These are phyloP conservation scores for Hericium rajendrae DNA, from an alignment of 768 basidiomycete genomes.

Conservation along the genomic window DNA sequence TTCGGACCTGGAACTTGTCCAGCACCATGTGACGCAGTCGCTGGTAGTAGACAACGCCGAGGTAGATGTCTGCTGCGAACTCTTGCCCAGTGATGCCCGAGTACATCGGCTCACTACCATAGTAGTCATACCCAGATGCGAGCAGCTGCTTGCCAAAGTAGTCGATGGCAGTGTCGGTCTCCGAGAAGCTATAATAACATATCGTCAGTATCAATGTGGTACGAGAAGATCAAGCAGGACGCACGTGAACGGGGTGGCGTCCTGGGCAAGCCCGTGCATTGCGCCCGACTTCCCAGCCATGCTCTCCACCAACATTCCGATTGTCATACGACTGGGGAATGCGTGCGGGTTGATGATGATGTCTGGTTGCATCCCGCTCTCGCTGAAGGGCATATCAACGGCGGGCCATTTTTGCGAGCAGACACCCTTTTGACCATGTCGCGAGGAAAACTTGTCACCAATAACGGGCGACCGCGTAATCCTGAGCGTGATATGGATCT, in stretches of 20 bases:
- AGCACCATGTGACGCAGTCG: constrained; percentile 98
- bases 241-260: constrained; percentile 96
- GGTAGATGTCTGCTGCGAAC: constrained; percentile 97
- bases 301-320: constrained; percentile 99
- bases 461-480: constrained; percentile 94
- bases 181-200: constrained; percentile 61
- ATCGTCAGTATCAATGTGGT: not conserved
- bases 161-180: constrained; percentile 93
- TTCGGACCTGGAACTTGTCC: constrained; percentile 99
- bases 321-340: constrained; percentile 99
- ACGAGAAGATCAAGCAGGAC: constrained; percentile 18
- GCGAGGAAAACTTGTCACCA: constrained; percentile 98
- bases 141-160: constrained; percentile 95
- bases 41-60: constrained; percentile 98
- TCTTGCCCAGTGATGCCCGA: constrained; percentile 98
- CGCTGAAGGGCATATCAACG: constrained; percentile 97
- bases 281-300: constrained; percentile 99
- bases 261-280: constrained; percentile 97
- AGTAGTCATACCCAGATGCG: constrained; percentile 95
- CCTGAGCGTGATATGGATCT: constrained; percentile 86
- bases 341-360: constrained; percentile 99
- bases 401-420: constrained; percentile 99
- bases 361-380: constrained; percentile 98
- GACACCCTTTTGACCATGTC: constrained; percentile 98
- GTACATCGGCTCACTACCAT: constrained; percentile 99